phyloP scores from a whole-genome alignment of 2,329 filamentous ascomycete genomes.

The Exutisphaerella laricina region DNA sequence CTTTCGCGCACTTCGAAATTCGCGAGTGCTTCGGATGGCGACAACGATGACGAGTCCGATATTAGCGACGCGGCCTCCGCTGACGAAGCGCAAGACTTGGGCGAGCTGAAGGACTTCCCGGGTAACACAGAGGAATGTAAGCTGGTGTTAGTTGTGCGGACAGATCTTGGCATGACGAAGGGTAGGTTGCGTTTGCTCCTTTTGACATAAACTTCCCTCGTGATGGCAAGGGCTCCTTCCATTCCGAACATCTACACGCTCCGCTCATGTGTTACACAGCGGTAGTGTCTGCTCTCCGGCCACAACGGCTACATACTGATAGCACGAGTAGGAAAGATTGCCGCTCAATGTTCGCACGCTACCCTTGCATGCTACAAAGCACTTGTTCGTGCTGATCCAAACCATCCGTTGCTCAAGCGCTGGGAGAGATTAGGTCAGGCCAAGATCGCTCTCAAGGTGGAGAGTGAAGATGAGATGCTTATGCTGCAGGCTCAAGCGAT shows the following conservation, averaged over 20 bases:
- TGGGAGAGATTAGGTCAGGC: slow-evolving; percentile 71
- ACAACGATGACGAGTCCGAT: slow-evolving; percentile 36
- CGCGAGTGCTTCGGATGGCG: slow-evolving; percentile 19
- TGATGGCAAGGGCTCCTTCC: slow-evolving; percentile 1
- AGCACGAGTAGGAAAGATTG: slow-evolving; percentile 73
- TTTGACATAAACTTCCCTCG: slow-evolving; percentile 8
- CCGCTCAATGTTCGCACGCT: slow-evolving; percentile 91
- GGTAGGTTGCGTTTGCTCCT: slow-evolving; percentile 50
- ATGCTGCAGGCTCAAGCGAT: slow-evolving; percentile 74
- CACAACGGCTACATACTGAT: slow-evolving; percentile 35
- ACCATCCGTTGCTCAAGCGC: slow-evolving; percentile 62
- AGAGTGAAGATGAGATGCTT: slow-evolving; percentile 73
- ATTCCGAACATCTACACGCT: not conserved
- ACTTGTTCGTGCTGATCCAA: slow-evolving; percentile 52
- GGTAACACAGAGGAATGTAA: slow-evolving; percentile 76
- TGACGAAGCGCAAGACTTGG: slow-evolving; percentile 37
- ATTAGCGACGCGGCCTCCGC: slow-evolving; percentile 25
- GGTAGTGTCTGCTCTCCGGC: not conserved
- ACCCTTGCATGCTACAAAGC: slow-evolving; percentile 95
- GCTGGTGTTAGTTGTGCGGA: slow-evolving; percentile 83
- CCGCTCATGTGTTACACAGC: not conserved
- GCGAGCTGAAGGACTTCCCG: slow-evolving; percentile 43
- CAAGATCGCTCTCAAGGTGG: slow-evolving; percentile 74
- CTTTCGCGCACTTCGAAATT: slow-evolving; percentile 20
- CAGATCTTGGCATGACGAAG: slow-evolving; percentile 95